Evolutionary conservation across 2,329 filamentous ascomycete genomes (phyloP).

Genomic region (Ceratocystis diversiconidia): DNA sequence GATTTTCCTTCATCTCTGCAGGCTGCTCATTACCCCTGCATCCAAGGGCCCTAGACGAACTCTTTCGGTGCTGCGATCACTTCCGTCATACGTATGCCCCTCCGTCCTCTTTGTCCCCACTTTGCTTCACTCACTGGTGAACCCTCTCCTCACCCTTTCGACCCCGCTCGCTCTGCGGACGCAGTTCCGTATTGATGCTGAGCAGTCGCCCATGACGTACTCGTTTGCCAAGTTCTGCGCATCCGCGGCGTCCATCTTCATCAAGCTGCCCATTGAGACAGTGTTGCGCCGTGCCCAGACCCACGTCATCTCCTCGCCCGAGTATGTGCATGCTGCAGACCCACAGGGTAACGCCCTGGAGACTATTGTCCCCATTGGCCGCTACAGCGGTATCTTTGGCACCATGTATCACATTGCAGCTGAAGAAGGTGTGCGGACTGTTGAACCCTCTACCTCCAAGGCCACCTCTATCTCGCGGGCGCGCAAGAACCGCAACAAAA

Average conservation of each 20-base stretch:
- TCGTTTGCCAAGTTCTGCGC: slow-evolving; percentile 69
- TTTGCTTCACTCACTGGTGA: slow-evolving; percentile 69
- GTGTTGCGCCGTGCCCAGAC: slow-evolving; percentile 81
- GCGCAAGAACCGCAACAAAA: slow-evolving; percentile 15
- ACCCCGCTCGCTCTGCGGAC: slow-evolving; percentile 75
- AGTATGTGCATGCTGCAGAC: slow-evolving; percentile 37
- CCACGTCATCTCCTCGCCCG: slow-evolving; percentile 45
- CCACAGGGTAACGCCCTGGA: slow-evolving; percentile 36
- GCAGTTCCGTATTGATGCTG: slow-evolving; percentile 69
- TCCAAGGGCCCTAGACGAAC: slow-evolving; percentile 62
- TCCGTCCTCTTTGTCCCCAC: slow-evolving; percentile 65
- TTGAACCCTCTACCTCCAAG: slow-evolving; percentile 22
- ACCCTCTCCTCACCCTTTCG: slow-evolving; percentile 67
- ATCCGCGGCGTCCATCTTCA: slow-evolving; percentile 63
- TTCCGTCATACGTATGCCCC: slow-evolving; percentile 65
- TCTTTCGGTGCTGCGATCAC: slow-evolving; percentile 57
- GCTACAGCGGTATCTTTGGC: slow-evolving; percentile 73
- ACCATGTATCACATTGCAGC: slow-evolving; percentile 79
- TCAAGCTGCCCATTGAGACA: slow-evolving; percentile 84
- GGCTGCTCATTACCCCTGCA: slow-evolving; percentile 73
- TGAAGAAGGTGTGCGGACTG: slow-evolving; percentile 58
- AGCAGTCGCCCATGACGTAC: slow-evolving; percentile 68
- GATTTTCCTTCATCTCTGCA: slow-evolving; percentile 22
- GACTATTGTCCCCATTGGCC: slow-evolving; percentile 66
- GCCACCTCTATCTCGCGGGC: slow-evolving; percentile 10